These are phyloP conservation scores for Coemansia sp. DNA, from an alignment of 192 early-diverging fungal species.

Conservation along the genomic window DNA sequence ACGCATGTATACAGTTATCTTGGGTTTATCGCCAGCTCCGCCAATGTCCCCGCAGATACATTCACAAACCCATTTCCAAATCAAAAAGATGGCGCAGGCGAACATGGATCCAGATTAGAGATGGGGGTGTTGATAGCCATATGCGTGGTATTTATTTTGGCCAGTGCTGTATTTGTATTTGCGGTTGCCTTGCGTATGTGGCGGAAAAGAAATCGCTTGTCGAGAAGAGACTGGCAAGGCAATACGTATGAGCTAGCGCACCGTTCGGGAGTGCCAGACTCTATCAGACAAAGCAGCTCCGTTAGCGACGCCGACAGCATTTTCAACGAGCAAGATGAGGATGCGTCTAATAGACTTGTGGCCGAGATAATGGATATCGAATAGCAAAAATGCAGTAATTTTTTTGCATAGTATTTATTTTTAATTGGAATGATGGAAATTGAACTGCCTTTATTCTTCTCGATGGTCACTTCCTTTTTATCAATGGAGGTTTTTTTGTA, in stretches of 20 bases:
- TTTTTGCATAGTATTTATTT: too few species aligned
- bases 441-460: too few species aligned
- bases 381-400: not conserved
- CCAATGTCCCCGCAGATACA: constrained; percentile 4
- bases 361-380: not conserved
- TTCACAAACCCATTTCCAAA: constrained; percentile 2
- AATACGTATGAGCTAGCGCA: constrained; percentile 7
- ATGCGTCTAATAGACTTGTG: not conserved
- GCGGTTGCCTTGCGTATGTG: not conserved
- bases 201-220: not conserved
- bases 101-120: not conserved
- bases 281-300: not conserved
- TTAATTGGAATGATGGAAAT: too few species aligned
- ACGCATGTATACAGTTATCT: constrained; percentile 13
- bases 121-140: not conserved
- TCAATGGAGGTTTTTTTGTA: not conserved
- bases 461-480: too few species aligned
- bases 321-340: too few species aligned
- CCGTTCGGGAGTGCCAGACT: not conserved
- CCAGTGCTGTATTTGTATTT: not conserved
- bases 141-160: not conserved
- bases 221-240: not conserved
- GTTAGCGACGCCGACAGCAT: not conserved
- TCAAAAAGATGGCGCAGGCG: not conserved
- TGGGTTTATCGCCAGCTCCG: constrained; percentile 1